Conservation (phyloP, 352 stramenopile genomes). For the Pythium insidiosum region DNA sequence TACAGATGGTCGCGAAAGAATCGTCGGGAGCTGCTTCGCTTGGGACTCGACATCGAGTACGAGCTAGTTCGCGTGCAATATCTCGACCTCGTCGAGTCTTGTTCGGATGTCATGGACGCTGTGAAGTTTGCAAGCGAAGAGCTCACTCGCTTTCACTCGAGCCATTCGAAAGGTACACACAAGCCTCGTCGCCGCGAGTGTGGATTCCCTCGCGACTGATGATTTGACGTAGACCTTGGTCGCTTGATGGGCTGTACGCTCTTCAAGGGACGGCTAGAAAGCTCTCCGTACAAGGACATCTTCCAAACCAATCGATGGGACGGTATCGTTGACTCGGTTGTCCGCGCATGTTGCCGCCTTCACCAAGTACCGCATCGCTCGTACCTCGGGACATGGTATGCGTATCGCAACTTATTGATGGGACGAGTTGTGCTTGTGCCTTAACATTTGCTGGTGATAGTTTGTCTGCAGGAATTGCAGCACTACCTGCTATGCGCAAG, state of each 20-base stretch:
- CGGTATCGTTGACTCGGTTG: constrained; percentile 58
- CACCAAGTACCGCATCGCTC: constrained; percentile 58
- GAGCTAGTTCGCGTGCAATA: constrained; percentile 80
- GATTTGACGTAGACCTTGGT: constrained; percentile 40
- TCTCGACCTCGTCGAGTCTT: constrained; percentile 61
- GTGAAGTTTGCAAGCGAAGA: constrained; percentile 61
- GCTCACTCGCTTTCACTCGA: constrained; percentile 49
- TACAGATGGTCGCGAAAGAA: constrained; percentile 55
- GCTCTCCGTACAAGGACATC: constrained; percentile 76
- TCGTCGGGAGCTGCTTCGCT: constrained; percentile 32
- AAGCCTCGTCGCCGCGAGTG: background rate
- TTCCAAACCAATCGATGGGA: constrained; percentile 65
- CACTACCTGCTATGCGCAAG: constrained; percentile 71
- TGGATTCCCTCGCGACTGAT: background rate
- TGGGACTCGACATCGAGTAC: constrained; percentile 76
- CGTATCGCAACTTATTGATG: background rate
- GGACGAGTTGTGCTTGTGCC: background rate
- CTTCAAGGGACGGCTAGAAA: constrained; percentile 60
- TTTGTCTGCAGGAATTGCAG: constrained; percentile 58
- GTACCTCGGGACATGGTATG: constrained; percentile 69
- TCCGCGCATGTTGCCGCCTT: constrained; percentile 66
- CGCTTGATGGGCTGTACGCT: constrained; percentile 77
- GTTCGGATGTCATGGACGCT: constrained; percentile 56
- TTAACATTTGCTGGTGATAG: constrained; percentile 16
- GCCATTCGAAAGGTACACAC: constrained; percentile 37